Conservation (phyloP, 208 protist genomes). For the Crithidia sp. region DNA sequence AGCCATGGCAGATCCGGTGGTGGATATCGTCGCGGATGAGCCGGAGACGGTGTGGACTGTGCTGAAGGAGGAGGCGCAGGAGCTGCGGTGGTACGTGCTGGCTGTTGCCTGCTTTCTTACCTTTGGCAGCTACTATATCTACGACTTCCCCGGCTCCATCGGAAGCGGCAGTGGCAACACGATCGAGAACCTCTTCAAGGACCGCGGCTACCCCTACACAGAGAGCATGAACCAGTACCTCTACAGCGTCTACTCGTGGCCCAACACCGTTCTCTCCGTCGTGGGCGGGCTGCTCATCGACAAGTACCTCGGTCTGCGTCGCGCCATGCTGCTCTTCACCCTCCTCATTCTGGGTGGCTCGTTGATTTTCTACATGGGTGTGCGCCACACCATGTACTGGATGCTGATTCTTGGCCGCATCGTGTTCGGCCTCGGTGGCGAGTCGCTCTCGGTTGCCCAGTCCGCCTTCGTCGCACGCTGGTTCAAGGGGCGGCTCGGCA, state of each 20-base stretch:
- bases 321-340: conserved; percentile 82
- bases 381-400: conserved; percentile 60
- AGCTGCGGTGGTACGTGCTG: conserved; percentile 84
- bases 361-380: conserved; percentile 77
- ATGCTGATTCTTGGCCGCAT: conserved; percentile 82
- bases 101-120: conserved; percentile 82
- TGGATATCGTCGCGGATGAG: conserved; percentile 8
- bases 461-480: conserved; percentile 92
- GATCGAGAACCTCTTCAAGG: conserved; percentile 68
- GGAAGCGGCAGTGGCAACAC: conserved; percentile 60
- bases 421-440: conserved; percentile 90
- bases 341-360: conserved; percentile 68
- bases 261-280: conserved; percentile 88
- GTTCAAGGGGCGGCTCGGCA: conserved; percentile 80
- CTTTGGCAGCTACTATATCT: conserved; percentile 85
- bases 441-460: conserved; percentile 89
- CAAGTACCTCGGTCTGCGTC: conserved; percentile 80
- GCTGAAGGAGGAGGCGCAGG: conserved; percentile 48
- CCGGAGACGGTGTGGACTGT: conserved; percentile 16
- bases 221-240: conserved; percentile 89
- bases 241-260: conserved; percentile 94
- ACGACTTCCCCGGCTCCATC: conserved; percentile 84
- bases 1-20: neutral
- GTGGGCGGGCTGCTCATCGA: conserved; percentile 92
- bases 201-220: conserved; percentile 59